Base-by-base conservation (phyloP, 805 yeast genomes). In the Metschnikowia peoriensis region DNA sequence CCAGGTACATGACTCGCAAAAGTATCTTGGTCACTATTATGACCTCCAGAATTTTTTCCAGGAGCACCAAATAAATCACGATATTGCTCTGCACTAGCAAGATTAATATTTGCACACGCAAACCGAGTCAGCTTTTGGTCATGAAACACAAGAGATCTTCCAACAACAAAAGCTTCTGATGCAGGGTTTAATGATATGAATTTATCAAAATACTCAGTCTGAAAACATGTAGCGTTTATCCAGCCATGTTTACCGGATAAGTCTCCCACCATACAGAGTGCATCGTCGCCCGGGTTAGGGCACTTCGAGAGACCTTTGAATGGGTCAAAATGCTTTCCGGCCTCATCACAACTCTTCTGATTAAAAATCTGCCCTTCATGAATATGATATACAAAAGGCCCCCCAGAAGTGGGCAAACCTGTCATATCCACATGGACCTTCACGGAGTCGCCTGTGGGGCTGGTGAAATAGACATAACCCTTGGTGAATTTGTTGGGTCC, bases 221-320 rank as follows among this genome's bases (percentile, higher is more conserved):
- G 86, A 66, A 81, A 84, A 64, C 89, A 85, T 11, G 89, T 85
- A 17, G 88, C 77, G 63, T 85, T 78, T 62, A 87, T 83, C 70
- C 71, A 78, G 11, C 93, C 93, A 67, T 86, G 91, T 66, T 86
- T 86, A 42, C 93, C 93, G 37, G 88, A 80, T 60, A 86, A 79
- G 63, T 86, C 92, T 52, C 93, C 93, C 41, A 86, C 81, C 67
- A 84, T 84, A 65, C 90, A 86, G 37, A 66, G 71, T 7, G 84
- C 66, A 66, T 86, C 86, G 59, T 78, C 73, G 15, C 71, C 72
- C 51, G 73, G 72, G 28, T 66, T 58, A 49, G 78, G 84, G 66
- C 89, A 85, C 46, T 73, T 75, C 17, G 74, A 67, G 9, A 79
- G 68, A 7, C 89, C 85, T 6, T 49, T 64, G 63, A 78, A 85